These are phyloP conservation scores for Fusarium longipes DNA, from an alignment of 2,329 filamentous ascomycete species.

Conservation along the genomic window DNA sequence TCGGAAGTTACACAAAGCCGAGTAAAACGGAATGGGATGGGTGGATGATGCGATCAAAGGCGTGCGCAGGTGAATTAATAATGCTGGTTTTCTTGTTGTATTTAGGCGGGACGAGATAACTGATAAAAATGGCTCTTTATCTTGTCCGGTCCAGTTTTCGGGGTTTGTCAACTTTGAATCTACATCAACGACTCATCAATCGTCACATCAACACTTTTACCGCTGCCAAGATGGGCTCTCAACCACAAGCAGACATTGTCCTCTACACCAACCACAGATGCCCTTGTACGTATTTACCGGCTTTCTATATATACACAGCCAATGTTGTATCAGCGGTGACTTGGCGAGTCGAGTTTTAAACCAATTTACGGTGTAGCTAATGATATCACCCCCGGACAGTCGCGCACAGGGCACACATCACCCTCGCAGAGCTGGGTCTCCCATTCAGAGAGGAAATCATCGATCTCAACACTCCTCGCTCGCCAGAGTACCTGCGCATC, in stretches of 20 bases:
- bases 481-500: slow-evolving; percentile 78
- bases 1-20: slow-evolving; percentile 14
- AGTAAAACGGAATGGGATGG: neutral
- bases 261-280: slow-evolving; percentile 78
- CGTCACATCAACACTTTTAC: slow-evolving; percentile 5
- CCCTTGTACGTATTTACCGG: slow-evolving; percentile 62
- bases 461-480: slow-evolving; percentile 75
- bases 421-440: slow-evolving; percentile 72
- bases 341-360: neutral
- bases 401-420: slow-evolving; percentile 81
- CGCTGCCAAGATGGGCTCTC: slow-evolving; percentile 32
- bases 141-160: neutral
- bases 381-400: slow-evolving; percentile 46
- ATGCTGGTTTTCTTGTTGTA: neutral
- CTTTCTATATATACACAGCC: neutral
- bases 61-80: slow-evolving; percentile 19
- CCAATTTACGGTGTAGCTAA: neutral
- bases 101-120: neutral
- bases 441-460: slow-evolving; percentile 78
- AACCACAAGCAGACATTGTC: slow-evolving; percentile 57
- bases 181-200: neutral
- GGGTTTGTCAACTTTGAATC: neutral
- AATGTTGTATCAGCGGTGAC: neutral
- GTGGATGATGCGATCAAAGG: slow-evolving; percentile 13
- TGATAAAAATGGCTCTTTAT: neutral